Evolutionary conservation across 495 filamentous ascomycete genomes (phyloP).

Genomic region (Gamarada debralockiae): DNA sequence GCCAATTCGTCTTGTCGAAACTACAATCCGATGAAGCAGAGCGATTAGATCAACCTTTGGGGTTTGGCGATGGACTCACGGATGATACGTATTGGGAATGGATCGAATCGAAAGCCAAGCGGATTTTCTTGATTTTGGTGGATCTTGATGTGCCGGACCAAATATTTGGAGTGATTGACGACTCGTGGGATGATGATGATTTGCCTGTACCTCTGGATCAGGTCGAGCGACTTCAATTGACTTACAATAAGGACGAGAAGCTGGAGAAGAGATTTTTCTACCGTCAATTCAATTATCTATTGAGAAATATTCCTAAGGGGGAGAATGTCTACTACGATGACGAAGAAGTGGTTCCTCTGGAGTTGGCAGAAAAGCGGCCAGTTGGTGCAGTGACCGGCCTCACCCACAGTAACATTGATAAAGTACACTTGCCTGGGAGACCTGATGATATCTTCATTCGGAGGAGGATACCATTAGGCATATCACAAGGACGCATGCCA

Average conservation of each 20-base stretch:
- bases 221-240: conserved; percentile 63
- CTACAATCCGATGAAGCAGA: conserved; percentile 61
- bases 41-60: conserved; percentile 63
- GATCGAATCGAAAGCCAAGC: conserved; percentile 75
- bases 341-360: conserved; percentile 77
- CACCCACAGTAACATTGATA: conserved; percentile 55
- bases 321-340: conserved; percentile 69
- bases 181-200: conserved; percentile 85
- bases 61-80: conserved; percentile 85
- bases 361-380: conserved; percentile 57
- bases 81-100: conserved; percentile 91
- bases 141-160: conserved; percentile 77
- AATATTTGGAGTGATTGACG: conserved; percentile 82
- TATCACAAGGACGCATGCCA: conserved; percentile 52
- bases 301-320: conserved; percentile 66
- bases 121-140: conserved; percentile 77
- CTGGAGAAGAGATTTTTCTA: conserved; percentile 73
- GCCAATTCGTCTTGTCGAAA: conserved; percentile 63
- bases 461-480: conserved; percentile 64
- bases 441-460: conserved; percentile 62
- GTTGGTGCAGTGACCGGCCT: conserved; percentile 42
- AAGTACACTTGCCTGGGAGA: conserved; percentile 58
- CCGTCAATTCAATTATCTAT: conserved; percentile 76
- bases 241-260: conserved; percentile 52
- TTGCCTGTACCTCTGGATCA: conserved; percentile 73